These are phyloP conservation scores for Candida ulmi DNA, from an alignment of 805 yeast species.

Conservation along the genomic window DNA sequence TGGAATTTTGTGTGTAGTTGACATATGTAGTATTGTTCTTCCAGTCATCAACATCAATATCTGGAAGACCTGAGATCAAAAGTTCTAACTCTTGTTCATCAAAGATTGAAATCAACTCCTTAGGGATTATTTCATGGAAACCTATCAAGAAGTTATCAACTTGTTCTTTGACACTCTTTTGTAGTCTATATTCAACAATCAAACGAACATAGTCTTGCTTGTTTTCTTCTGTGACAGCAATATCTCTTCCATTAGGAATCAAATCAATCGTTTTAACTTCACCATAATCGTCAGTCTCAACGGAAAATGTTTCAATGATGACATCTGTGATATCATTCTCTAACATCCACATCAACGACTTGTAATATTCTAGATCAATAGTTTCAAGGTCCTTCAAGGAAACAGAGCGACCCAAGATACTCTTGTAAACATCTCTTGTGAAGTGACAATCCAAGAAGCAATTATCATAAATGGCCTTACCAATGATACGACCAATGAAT, in stretches of 20 bases:
- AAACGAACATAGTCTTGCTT: conserved; percentile 82
- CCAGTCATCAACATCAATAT: conserved; percentile 96
- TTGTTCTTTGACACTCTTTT: conserved; percentile 80
- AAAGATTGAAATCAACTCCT: conserved; percentile 76
- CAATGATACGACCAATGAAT: conserved; percentile 90
- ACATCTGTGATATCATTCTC: conserved; percentile 96
- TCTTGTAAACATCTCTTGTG: conserved; percentile 90
- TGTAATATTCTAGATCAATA: conserved; percentile 85
- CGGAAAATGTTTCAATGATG: conserved; percentile 89
- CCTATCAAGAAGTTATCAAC: conserved; percentile 82
- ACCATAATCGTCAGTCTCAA: conserved; percentile 91
- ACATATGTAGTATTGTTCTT: conserved; percentile 74
- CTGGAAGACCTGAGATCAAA: conserved; percentile 90
- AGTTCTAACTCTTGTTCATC: conserved; percentile 95
- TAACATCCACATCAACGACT: conserved; percentile 90
- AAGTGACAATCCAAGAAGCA: conserved; percentile 90
- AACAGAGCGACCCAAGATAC: conserved; percentile 72
- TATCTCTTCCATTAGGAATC: conserved; percentile 73
- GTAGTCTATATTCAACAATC: conserved; percentile 82
- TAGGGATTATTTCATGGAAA: conserved; percentile 84
- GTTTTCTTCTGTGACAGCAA: conserved; percentile 85
- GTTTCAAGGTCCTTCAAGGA: conserved; percentile 92
- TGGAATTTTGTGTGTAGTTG: conserved; percentile 76
- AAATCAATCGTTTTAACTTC: conserved; percentile 81
- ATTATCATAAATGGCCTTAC: conserved; percentile 87